Base-by-base conservation (phyloP, 345 rosid genomes). In the Eucalyptus sp. region DNA sequence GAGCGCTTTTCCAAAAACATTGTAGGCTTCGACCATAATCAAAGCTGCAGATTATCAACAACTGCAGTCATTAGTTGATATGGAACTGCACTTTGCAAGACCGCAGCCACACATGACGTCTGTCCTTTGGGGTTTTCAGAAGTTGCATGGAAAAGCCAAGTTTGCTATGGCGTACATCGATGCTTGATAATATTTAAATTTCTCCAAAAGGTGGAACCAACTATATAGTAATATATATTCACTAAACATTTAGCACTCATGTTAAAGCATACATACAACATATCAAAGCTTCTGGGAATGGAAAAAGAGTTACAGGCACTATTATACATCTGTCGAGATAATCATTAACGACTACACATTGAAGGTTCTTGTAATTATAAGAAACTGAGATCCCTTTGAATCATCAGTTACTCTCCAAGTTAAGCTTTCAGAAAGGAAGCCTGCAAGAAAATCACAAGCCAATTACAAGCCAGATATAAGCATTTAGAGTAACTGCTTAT, bases 371-470 rank as follows among this genome's bases (percentile, higher is more conserved):
- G 83, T 37, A 37, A 37, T 71, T 5, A 20, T 37, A 41, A 41
- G 83, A 76, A 41, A 76, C 83, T 37, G 83, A 76, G 83, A 76
- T 76, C 48, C 83, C 83, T 76, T 76, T 76, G 83, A 76, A 76
- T 41, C 83, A 76, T 76, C 83, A 76, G 83, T 76, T 76, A 44
- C 83, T 76, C 5, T 37, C 60, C 18, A 41, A 50, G 29, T 33
- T 84, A 56, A 71, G n/a, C 87, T 43, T 43, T 76, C 88, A 91
- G 84, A 90, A 87, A 56, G 91, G 90, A 90, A 90, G 92, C 91
- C 92, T 91, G 86, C 91, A 88, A 88, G 83, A 87, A 22, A 22
- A 64, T 86, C 37, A 41, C 44, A 43, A 52, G 43, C 50, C 18
- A 68, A 24, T 8, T n/a, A 41, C 44, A n/a, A 86, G 60, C 48